Base-by-base conservation (phyloP, 306 rosid genomes). In the Fagus crenata region DNA sequence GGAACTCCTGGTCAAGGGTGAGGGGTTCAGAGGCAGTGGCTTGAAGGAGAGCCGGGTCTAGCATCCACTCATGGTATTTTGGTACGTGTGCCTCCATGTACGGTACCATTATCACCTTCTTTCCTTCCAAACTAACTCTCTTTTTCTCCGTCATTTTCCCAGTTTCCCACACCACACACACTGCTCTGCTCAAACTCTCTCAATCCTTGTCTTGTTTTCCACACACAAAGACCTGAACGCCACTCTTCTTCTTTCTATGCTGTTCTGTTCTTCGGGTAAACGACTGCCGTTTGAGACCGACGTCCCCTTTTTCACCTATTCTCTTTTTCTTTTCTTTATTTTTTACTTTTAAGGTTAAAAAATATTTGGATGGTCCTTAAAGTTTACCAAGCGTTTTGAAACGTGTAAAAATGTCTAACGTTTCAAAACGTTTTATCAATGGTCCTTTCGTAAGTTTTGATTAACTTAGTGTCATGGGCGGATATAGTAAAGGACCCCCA, bases 1-100 rank as follows among this genome's bases (percentile, higher is more conserved):
- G 86, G 78, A 83, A 95, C 78, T 95, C 97, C 79, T 90, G 89
- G 3, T 90, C 83, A 13, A 95, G 93, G 53, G 93, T 77, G 55
- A 95, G 96, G 49, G 97, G 97, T 9, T 95, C 98, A 22, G 97
- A 92, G 11, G 82, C 96, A 0, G 98, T 95, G 84, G 97, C 97
- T 83, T 90, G 80, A 74, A 92, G 98, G 18, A 95, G 91, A 74
- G 87, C 84, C 1, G 91, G 91, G 81, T 90, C 87, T 81, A 84
- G 87, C 98, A 95, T 92, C 98, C 97, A 95, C 1, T 77, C 53
- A 28, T 92, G 98, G 82, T 95, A 95, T 75, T 84, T 88, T 1
- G 95, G 93, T 0, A 95, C 98, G 65, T 95, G 98, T 0, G 85
- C 76, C 43, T 88, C 88, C 97, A 88, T 88, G 90, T 92, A 95